Evolutionary conservation across 257 asterid species (phyloP).

Genomic region (Forsythia suspensa): DNA sequence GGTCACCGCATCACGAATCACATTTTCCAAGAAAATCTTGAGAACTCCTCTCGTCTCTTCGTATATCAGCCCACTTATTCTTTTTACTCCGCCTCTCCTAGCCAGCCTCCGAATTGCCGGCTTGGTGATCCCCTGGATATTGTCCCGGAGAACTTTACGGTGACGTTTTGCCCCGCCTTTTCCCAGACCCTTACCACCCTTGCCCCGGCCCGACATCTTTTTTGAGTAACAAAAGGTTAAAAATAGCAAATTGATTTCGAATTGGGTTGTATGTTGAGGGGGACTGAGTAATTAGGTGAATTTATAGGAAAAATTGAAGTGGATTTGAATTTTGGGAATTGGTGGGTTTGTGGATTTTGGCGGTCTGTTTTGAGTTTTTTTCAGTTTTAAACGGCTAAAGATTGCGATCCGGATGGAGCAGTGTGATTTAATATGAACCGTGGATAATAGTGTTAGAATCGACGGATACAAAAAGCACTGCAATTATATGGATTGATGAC

Average conservation of each 20-base stretch:
- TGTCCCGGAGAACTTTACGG: conserved; percentile 51
- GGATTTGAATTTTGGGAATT: conserved; percentile 21
- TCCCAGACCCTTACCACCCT: conserved; percentile 49
- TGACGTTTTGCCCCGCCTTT: conserved; percentile 53
- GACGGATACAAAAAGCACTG: neutral
- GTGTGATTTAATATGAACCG: neutral
- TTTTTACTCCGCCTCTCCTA: conserved; percentile 55
- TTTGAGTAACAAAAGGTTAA: neutral
- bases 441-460: neutral
- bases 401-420: conserved; percentile 18
- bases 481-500: conserved; percentile 13
- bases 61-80: conserved; percentile 44
- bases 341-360: conserved; percentile 16
- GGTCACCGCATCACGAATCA: conserved; percentile 45
- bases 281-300: neutral
- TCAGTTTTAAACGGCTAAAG: conserved; percentile 1
- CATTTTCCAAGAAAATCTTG: conserved; percentile 46
- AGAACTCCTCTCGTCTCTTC: conserved; percentile 55
- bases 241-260: too few relatives aligned
- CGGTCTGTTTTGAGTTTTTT: conserved; percentile 4
- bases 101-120: conserved; percentile 54
- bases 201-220: conserved; percentile 46
- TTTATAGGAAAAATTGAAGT: conserved; percentile 15
- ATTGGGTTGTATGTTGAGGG: neutral
- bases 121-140: conserved; percentile 49